phyloP scores from a whole-genome alignment of 2,329 filamentous ascomycete species.

The Fusarium penzigii region DNA sequence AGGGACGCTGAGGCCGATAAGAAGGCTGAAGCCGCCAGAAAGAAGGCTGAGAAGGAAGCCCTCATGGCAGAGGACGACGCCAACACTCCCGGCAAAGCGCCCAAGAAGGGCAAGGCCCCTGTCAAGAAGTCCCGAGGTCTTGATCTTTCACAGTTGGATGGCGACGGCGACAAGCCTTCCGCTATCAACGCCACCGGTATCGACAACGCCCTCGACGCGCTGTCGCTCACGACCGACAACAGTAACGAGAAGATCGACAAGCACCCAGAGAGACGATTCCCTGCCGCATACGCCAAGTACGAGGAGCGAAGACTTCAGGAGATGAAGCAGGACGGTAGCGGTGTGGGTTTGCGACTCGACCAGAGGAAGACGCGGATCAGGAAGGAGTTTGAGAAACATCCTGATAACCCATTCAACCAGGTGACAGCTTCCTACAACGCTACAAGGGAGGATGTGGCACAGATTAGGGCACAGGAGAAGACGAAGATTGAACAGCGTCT shows the following conservation, averaged over 20 bases:
- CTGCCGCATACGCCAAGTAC: constrained; percentile 80
- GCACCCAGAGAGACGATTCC: constrained; percentile 85
- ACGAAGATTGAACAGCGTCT: constrained; percentile 74
- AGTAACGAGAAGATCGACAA: constrained; percentile 73
- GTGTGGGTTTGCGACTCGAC: constrained; percentile 72
- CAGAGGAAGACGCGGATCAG: constrained; percentile 82
- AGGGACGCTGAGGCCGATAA: constrained; percentile 54
- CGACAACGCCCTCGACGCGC: constrained; percentile 88
- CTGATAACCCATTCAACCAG: constrained; percentile 96
- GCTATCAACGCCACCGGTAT: constrained; percentile 83
- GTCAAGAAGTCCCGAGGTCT: constrained; percentile 71
- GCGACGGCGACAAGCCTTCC: constrained; percentile 54
- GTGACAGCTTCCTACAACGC: constrained; percentile 75
- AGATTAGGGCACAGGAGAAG: constrained; percentile 66
- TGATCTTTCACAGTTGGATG: constrained; percentile 75
- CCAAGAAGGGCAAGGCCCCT: constrained; percentile 69
- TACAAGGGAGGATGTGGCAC: constrained; percentile 71
- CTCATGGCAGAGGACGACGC: constrained; percentile 82
- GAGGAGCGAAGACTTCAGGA: constrained; percentile 81
- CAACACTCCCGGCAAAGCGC: constrained; percentile 55
- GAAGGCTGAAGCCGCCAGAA: constrained; percentile 82
- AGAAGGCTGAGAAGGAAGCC: constrained; percentile 91
- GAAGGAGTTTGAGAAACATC: constrained; percentile 93
- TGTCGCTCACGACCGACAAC: constrained; percentile 62
- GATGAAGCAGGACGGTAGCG: constrained; percentile 78